These are phyloP conservation scores for Sugiyamaella qingdaonensis DNA, from an alignment of 805 yeast genomes.

Conservation along the genomic window DNA sequence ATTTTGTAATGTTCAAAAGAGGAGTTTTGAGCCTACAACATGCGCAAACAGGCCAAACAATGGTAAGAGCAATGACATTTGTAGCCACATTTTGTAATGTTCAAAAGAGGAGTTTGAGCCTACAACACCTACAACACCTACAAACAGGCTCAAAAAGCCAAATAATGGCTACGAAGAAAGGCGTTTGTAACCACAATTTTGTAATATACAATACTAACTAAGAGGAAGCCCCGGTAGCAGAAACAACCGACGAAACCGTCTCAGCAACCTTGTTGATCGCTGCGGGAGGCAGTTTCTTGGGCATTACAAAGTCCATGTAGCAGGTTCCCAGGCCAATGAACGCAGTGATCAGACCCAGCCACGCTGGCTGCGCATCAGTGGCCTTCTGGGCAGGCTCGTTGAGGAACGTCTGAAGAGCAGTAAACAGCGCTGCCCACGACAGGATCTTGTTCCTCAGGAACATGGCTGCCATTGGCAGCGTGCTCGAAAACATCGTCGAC, in stretches of 20 bases:
- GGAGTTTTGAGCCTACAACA: background rate
- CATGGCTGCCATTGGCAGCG: constrained; percentile 38
- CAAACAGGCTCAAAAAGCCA: background rate
- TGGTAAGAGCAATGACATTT: background rate
- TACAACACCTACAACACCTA: too few species aligned
- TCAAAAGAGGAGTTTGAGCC: too few species aligned
- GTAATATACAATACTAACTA: background rate
- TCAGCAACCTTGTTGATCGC: constrained; percentile 5
- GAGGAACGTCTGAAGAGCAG: constrained; percentile 32
- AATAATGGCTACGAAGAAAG: background rate
- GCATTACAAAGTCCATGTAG: constrained; percentile 34
- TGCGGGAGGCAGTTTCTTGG: constrained; percentile 19
- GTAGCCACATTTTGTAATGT: background rate
- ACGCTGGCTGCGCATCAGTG: constrained; percentile 28
- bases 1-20: background rate
- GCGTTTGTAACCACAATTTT: background rate
- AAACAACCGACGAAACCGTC: constrained; percentile 5
- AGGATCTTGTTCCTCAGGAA: constrained; percentile 35
- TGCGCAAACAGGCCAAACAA: background rate
- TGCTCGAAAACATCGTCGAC: constrained; percentile 24
- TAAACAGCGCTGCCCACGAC: constrained; percentile 36
- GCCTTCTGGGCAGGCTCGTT: constrained; percentile 28
- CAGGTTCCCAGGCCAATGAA: constrained; percentile 31
- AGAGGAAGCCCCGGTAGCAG: background rate
- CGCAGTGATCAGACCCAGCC: constrained; percentile 29